Evolutionary conservation across 2,329 filamentous ascomycete species (phyloP).

Genomic region (Aspergillus ochraceoroseus): DNA sequence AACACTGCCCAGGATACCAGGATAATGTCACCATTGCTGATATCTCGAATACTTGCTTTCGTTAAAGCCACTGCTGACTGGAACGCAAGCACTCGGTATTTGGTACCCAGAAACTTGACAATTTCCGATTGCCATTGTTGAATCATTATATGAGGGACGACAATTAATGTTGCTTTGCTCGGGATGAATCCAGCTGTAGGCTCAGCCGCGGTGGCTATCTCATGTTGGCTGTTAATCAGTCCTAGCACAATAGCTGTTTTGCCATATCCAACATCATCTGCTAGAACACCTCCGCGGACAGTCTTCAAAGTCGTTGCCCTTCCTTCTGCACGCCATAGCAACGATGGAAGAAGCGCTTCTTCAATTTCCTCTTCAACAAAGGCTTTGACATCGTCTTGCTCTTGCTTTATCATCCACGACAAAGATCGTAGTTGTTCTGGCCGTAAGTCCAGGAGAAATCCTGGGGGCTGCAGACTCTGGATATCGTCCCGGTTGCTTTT

Average conservation of each 20-base stretch:
- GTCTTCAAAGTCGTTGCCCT: constrained; percentile 30
- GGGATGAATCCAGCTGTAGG: constrained; percentile 34
- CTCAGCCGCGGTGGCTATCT: constrained; percentile 9
- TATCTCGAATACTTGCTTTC: constrained; percentile 41
- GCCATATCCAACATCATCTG: constrained; percentile 62
- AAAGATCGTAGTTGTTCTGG: constrained; percentile 54
- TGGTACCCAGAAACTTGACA: constrained; percentile 45
- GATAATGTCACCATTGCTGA: constrained; percentile 52
- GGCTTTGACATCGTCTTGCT: constrained; percentile 35
- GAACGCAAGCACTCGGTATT: constrained; percentile 47
- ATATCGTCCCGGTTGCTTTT: constrained; percentile 41
- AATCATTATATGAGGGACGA: constrained; percentile 54
- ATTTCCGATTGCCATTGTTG: constrained; percentile 57
- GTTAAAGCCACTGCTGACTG: constrained; percentile 38
- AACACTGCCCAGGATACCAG: constrained; percentile 53
- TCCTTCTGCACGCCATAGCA: constrained; percentile 58
- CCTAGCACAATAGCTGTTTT: constrained; percentile 60
- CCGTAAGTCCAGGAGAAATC: constrained; percentile 42
- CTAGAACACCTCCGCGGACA: constrained; percentile 57
- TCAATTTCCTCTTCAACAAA: constrained; percentile 55
- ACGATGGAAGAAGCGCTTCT: constrained; percentile 48
- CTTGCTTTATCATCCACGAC: constrained; percentile 57
- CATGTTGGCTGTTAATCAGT: constrained; percentile 49
- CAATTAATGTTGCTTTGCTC: constrained; percentile 55
- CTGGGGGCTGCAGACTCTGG: constrained; percentile 31